Evolutionary conservation across 495 filamentous ascomycete genomes (phyloP).

Genomic region (Hypoxylon perforatum): DNA sequence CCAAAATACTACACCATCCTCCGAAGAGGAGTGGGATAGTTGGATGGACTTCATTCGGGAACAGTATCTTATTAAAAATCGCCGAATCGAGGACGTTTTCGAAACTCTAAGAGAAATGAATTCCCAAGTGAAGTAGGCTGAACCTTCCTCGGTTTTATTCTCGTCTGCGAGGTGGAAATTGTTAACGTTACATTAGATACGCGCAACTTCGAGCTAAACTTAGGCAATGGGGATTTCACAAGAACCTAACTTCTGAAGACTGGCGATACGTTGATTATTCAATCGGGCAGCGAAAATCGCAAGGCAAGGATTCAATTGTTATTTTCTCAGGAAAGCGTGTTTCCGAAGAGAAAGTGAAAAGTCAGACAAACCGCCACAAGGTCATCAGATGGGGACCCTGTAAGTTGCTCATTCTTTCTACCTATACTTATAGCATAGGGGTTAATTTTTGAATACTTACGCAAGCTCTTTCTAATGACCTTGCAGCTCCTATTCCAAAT

Average conservation of each 20-base stretch:
- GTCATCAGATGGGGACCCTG: not conserved
- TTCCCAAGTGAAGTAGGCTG: constrained; percentile 10
- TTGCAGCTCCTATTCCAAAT: constrained; percentile 3
- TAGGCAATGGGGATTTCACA: constrained; percentile 14
- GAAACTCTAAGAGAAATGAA: not conserved
- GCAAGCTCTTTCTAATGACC: not conserved
- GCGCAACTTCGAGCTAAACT: constrained; percentile 15
- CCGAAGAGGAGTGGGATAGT: constrained; percentile 3
- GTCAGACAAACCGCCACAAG: constrained; percentile 4
- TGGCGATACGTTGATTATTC: constrained; percentile 16
- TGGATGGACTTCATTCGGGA: constrained; percentile 9
- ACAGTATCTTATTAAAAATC: constrained; percentile 9
- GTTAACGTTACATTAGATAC: too few species aligned
- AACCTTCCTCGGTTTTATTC: too few species aligned
- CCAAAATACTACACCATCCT: not conserved
- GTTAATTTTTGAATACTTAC: too few species aligned
- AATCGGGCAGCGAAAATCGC: constrained; percentile 8
- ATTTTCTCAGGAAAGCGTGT: constrained; percentile 9
- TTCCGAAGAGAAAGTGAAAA: constrained; percentile 1
- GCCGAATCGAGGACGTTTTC: not conserved
- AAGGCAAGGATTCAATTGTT: constrained; percentile 2
- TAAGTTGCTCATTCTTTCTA: not conserved
- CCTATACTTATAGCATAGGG: not conserved
- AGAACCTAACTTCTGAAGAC: constrained; percentile 6
- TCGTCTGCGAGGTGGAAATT: not conserved